Base-by-base conservation (phyloP, 73 alveolate species). In the Symbiodinium pilosum region DNA sequence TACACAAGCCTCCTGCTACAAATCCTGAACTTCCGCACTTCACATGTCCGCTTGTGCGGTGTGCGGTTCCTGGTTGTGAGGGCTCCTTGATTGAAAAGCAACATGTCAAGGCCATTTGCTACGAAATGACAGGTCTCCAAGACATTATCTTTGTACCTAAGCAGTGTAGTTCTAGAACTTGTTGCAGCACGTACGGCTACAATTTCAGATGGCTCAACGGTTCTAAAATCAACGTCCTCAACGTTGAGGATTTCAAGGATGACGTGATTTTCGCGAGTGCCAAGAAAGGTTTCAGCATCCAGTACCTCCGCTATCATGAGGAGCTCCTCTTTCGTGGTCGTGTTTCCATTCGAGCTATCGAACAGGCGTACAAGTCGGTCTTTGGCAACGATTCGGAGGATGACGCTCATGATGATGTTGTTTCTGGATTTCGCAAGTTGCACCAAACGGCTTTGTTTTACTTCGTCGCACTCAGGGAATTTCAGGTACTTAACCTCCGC, bases 361-460 rank as follows among this genome's bases (percentile, higher is more conserved):
- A 41, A 21, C 40, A 84, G 2, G 92, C 92, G 34, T 84, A 84
- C 92, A 84, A 43, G 0, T 2, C 75, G 4, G 32, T 43, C 30
- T 43, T 21, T 43, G 12, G 32, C 16, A 43, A 43, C 21, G 2
- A 84, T 14, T 6, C 59, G 6, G 77, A 64, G 9, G 40, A 64
- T 2, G 69, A 54, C 26, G 71, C 4, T 51, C 40, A 36, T 9
- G 43, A 4, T 6, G 85, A 73, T 1, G n/a, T 51, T 4, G 28
- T 42, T 2, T 28, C 8, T 5, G 68, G 43, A 24, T 87, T 87
- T 43, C 84, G 94, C 3, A 32, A 54, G 32, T 12, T 32, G 11
- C 43, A 87, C 34, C 83, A 87, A 9, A 51, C n/a, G 0, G 94
- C 84, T 69, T 43, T 54, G 4, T 54, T 87, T 84, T 87, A 87